A percentile compares a stretch with the other conserved stretches of the same genome.
These are phyloP conservation scores for Sinapis alba DNA, from an alignment of 441 rosid species.

Conservation along the genomic window DNA sequence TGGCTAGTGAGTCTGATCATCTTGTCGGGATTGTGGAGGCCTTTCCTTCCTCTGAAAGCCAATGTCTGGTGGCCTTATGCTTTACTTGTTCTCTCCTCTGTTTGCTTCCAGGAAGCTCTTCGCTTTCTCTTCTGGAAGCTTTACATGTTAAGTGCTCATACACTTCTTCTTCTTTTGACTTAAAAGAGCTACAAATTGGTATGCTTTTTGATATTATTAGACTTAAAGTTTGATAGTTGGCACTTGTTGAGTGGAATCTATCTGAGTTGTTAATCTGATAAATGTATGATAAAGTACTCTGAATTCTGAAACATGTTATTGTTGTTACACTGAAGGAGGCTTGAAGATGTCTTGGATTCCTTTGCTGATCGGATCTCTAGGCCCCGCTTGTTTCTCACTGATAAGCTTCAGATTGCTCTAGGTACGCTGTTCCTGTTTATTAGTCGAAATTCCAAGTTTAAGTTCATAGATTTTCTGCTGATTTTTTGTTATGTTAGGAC, in stretches of 20 bases:
- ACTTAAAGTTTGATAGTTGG: not conserved
- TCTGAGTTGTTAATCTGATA: not conserved
- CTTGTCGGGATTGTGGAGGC: slow-evolving; percentile 89
- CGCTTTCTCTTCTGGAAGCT: slow-evolving; percentile 82
- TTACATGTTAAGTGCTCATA: slow-evolving; percentile 58
- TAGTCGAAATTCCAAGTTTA: not conserved
- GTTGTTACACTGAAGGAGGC: not conserved
- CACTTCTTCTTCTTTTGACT: not conserved
- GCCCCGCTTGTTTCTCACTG: slow-evolving; percentile 84
- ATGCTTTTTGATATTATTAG: not conserved
- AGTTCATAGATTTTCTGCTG: not conserved
- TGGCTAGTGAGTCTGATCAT: slow-evolving; percentile 89
- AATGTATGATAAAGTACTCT: not conserved
- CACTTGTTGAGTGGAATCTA: not conserved
- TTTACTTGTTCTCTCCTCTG: slow-evolving; percentile 75
- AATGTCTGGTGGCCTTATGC: slow-evolving; percentile 81
- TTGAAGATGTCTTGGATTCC: slow-evolving; percentile 83
- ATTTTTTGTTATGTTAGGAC: slow-evolving; percentile 6
- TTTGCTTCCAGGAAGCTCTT: slow-evolving; percentile 84
- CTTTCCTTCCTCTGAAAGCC: slow-evolving; percentile 82
- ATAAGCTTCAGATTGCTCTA: slow-evolving; percentile 90
- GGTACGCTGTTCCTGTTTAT: slow-evolving; percentile 52
- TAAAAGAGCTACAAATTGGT: not conserved
- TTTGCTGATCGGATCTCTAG: slow-evolving; percentile 91
- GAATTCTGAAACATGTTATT: not conserved